phyloP scores from a whole-genome alignment of 441 rosid species.

The Erodium trifolium region DNA sequence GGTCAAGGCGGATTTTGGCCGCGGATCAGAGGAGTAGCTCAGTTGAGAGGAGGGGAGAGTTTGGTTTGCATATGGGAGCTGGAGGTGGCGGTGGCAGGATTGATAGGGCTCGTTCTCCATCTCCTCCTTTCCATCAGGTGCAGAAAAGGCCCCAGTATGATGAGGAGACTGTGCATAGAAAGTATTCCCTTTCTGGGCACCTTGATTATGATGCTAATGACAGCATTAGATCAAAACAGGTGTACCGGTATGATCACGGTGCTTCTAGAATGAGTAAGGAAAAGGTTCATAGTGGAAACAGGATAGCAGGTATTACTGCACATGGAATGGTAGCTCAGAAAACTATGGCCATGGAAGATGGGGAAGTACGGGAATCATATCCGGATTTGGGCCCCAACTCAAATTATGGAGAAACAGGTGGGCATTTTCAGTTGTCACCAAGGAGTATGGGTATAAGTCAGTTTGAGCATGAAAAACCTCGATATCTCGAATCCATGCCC shows the following conservation, averaged over 20 bases:
- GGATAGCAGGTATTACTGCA: conserved; percentile 24
- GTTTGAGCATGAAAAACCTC: conserved; percentile 29
- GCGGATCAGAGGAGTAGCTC: conserved; percentile 28
- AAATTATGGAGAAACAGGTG: conserved; percentile 30
- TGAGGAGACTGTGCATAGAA: conserved; percentile 27
- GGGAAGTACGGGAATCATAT: conserved; percentile 26
- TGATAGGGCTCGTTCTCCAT: conserved; percentile 24
- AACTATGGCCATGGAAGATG: conserved; percentile 32
- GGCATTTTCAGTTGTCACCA: conserved; percentile 21
- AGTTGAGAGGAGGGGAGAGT: conserved; percentile 23
- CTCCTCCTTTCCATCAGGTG: conserved; percentile 23
- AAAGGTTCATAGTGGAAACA: conserved; percentile 27
- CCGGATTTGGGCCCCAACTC: conserved; percentile 23
- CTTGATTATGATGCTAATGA: conserved; percentile 26
- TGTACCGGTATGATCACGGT: conserved; percentile 29
- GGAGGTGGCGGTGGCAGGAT: conserved; percentile 21
- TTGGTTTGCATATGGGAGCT: conserved; percentile 24
- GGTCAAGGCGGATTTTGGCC: conserved; percentile 25
- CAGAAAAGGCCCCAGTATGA: conserved; percentile 30
- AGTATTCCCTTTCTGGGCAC: conserved; percentile 26
- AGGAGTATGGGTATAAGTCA: conserved; percentile 22
- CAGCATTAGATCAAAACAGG: conserved; percentile 26
- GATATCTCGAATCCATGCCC: conserved; percentile 29
- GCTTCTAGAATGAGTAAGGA: conserved; percentile 29
- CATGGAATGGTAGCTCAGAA: conserved; percentile 29